Evolutionary conservation across 805 yeast species (phyloP), one percentile per base, ranked within the genome.

Genomic region (Ogataea nitratoaversa): DNA sequence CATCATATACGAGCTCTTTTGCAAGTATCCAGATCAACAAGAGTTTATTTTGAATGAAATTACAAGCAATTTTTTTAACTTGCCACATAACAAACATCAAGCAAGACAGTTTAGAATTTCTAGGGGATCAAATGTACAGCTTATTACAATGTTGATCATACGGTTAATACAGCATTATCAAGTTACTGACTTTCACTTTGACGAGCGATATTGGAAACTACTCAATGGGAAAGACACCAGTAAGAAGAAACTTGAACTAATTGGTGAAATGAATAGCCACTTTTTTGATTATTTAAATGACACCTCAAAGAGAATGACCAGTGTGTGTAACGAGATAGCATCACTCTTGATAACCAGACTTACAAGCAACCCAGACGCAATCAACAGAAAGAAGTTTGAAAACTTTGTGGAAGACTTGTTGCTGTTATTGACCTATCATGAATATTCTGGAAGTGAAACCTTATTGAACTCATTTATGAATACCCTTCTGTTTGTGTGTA

Each of bases 41-140:
- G 59, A 61, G 1, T 82, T 80, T 52, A 68, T 87, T 5, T 50
- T 85, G 7, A 73, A 73, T 38, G 93, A 87, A 54, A 50, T 84
- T 2, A 50, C 82, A 11, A 59, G 70, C 2, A 73, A 72, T 40
- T 60, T 79, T 38, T 76, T 74, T 34, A 68, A 64, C 18, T 50
- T 80, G 3, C 75, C 84, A 0, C 59, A 63, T 0, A 66, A 67
- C 22, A 79, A 74, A 47, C 31, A 57, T 0, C 42, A 49, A 4
- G 68, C 79, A 0, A 63, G 79, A 36, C 74, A 70, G 34, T 64
- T 60, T 31, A 63, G 66, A 31, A 40, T 78, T 0, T 44, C 68
- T 0, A 56, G 70, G 24, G 83, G 82, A 1, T 53, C 60, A 2
- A 65, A 56, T 30, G 70, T 82, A 9, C 84, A 76, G 49, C 53